A percentile compares a stretch with the other conserved stretches of the same genome.
These are phyloP conservation scores for Raphidocelis subcapitata DNA, from an alignment of 139 green algal species.

Conservation along the genomic window DNA sequence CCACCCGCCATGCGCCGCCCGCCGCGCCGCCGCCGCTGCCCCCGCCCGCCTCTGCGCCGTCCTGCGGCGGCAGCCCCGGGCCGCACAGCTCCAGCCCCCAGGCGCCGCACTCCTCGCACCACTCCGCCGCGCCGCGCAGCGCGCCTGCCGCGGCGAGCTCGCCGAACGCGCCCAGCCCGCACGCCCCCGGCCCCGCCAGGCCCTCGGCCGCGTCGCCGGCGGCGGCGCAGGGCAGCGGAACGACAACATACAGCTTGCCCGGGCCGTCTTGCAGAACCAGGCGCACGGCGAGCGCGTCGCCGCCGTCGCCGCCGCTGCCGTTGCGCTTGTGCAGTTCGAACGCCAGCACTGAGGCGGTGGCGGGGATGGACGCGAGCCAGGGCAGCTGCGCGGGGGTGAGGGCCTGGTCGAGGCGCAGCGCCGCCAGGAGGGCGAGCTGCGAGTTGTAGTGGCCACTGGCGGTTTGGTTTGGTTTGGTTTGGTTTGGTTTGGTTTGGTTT, in stretches of 20 bases:
- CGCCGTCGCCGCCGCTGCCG: neutral
- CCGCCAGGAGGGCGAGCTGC: constrained; percentile 46
- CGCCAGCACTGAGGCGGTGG: constrained; percentile 35
- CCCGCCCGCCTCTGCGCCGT: too few relatives aligned
- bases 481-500: too few relatives aligned
- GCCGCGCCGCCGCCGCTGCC: too few relatives aligned
- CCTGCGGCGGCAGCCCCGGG: too few relatives aligned
- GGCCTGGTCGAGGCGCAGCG: constrained; percentile 32
- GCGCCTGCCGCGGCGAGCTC: constrained; percentile 13
- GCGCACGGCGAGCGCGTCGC: constrained; percentile 28
- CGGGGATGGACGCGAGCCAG: constrained; percentile 31
- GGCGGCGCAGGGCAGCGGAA: constrained; percentile 31
- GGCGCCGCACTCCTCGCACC: constrained; percentile 34
- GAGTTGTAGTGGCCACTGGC: constrained; percentile 64
- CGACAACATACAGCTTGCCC: neutral
- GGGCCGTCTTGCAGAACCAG: constrained; percentile 47
- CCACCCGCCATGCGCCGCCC: too few relatives aligned
- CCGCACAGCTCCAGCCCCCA: constrained; percentile 2
- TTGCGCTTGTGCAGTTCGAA: constrained; percentile 42
- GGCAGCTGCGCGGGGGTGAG: neutral
- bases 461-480: too few relatives aligned
- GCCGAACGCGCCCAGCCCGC: constrained; percentile 22
- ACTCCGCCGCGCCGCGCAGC: constrained; percentile 8
- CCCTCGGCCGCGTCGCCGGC: constrained; percentile 27
- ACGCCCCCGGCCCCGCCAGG: constrained; percentile 32